phyloP scores from a whole-genome alignment of 163 green algal species.

The Chlorella variabilis region DNA sequence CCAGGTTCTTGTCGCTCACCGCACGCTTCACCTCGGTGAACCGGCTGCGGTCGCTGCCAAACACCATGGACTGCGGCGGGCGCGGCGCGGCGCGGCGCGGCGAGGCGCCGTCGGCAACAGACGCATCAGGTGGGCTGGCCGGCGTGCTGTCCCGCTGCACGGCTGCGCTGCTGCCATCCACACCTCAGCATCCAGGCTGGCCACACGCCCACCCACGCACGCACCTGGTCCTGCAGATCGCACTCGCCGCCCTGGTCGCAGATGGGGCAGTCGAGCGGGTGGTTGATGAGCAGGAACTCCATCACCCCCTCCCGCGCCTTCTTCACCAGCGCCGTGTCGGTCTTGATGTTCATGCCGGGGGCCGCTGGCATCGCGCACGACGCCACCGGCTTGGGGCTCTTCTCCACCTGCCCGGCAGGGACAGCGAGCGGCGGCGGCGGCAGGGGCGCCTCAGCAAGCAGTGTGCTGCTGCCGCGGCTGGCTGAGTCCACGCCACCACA shows the following conservation, averaged over 20 bases:
- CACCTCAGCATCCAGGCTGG: no score
- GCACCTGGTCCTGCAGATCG: conserved; percentile 92
- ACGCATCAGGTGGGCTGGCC: no score
- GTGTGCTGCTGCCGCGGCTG: no score
- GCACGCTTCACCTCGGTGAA: conserved; percentile 95
- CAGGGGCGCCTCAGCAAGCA: not conserved
- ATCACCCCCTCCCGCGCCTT: conserved; percentile 99
- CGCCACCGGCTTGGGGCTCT: conserved; percentile 97
- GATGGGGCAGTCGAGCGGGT: conserved; percentile 99
- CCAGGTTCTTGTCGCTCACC: conserved; percentile 98
- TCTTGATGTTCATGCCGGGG: conserved; percentile 98
- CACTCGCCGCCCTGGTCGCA: conserved; percentile 99
- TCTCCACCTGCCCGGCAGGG: conserved; percentile 85
- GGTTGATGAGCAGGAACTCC: conserved; percentile 99
- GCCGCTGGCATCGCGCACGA: conserved; percentile 97
- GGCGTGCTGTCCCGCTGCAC: no score
- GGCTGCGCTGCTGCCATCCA: no score
- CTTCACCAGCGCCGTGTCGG: conserved; percentile 95
- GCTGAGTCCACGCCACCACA: no score
- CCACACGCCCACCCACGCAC: no score
- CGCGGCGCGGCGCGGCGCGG: not conserved
- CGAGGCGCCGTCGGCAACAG: no score
- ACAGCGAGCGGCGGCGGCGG: no score
- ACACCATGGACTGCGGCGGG: conserved; percentile 87
- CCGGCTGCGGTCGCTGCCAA: conserved; percentile 90